Conservation (phyloP, 2,329 filamentous ascomycete genomes). For the Fusarium nelsonii region DNA sequence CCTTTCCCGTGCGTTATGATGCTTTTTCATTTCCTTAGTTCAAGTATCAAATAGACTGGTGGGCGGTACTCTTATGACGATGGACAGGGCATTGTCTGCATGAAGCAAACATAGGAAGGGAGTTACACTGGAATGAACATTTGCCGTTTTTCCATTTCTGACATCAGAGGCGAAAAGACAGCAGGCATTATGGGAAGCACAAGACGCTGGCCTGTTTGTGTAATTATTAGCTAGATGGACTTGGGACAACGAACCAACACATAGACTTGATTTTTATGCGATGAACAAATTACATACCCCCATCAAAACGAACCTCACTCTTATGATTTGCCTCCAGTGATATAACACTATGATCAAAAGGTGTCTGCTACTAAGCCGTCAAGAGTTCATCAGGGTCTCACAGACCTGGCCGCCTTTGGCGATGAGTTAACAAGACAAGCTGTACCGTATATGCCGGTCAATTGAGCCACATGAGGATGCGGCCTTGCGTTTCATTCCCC, state of each 20-base stretch:
- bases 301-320: not conserved
- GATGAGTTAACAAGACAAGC: conserved; percentile 1
- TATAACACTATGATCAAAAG: not conserved
- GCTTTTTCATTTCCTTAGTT: conserved; percentile 43
- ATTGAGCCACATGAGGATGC: conserved; percentile 12
- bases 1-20: conserved; percentile 36
- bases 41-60: conserved; percentile 49
- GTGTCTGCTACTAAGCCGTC: not conserved
- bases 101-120: conserved; percentile 44
- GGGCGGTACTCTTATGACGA: conserved; percentile 48
- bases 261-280: conserved; percentile 46
- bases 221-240: conserved; percentile 48
- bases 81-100: conserved; percentile 46
- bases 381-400: not conserved
- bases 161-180: conserved; percentile 32
- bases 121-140: conserved; percentile 45
- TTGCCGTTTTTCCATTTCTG: conserved; percentile 32
- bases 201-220: conserved; percentile 48
- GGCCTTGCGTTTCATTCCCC: conserved; percentile 16
- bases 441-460: conserved; percentile 4
- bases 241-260: conserved; percentile 36
- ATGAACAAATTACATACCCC: conserved; percentile 15
- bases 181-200: conserved; percentile 46
- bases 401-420: not conserved
- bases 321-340: not conserved